A percentile compares a stretch with the other conserved stretches of the same genome.
phyloP scores from a whole-genome alignment of 1,284 basidiomycete genomes.

The Kalmanozyma brasiliensis region DNA sequence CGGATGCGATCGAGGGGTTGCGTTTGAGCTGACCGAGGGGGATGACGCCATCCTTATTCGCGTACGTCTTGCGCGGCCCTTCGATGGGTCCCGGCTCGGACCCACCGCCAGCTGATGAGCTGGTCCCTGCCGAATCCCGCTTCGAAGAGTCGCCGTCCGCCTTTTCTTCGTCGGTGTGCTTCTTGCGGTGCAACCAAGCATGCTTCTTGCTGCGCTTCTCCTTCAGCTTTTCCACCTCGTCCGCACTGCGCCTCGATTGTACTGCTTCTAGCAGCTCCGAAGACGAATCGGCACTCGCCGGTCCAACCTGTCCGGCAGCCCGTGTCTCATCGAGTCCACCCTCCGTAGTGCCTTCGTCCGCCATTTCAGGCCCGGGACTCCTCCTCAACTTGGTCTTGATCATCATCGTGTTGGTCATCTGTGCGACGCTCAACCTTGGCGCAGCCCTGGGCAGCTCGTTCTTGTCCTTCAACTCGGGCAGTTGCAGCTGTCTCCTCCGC shows the following conservation, averaged over 20 bases:
- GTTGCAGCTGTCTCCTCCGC: slow-evolving; percentile 47
- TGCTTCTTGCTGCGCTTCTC: slow-evolving; percentile 17
- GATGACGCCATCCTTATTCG: slow-evolving; percentile 43
- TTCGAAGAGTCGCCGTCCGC: neutral
- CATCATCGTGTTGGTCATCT: slow-evolving; percentile 41
- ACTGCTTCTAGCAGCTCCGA: slow-evolving; percentile 20
- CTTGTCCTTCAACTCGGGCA: slow-evolving; percentile 57
- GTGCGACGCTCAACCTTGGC: slow-evolving; percentile 22
- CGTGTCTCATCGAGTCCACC: slow-evolving; percentile 2
- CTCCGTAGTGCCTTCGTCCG: slow-evolving; percentile 6
- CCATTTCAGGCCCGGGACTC: neutral
- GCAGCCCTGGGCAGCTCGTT: slow-evolving; percentile 60
- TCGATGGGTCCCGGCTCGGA: neutral
- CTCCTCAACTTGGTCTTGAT: slow-evolving; percentile 26
- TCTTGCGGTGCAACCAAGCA: slow-evolving; percentile 22
- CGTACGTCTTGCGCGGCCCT: slow-evolving; percentile 15
- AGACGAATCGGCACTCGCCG: slow-evolving; percentile 7
- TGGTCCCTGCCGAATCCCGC: neutral
- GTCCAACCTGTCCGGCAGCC: neutral
- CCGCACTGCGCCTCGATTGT: slow-evolving; percentile 23
- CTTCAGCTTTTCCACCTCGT: slow-evolving; percentile 35
- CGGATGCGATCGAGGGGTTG: slow-evolving; percentile 59
- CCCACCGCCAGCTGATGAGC: neutral
- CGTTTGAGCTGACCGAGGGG: slow-evolving; percentile 50
- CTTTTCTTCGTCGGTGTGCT: slow-evolving; percentile 2